Conservation (phyloP, 176 grass and related monocot species). For the Zea mays region DNA sequence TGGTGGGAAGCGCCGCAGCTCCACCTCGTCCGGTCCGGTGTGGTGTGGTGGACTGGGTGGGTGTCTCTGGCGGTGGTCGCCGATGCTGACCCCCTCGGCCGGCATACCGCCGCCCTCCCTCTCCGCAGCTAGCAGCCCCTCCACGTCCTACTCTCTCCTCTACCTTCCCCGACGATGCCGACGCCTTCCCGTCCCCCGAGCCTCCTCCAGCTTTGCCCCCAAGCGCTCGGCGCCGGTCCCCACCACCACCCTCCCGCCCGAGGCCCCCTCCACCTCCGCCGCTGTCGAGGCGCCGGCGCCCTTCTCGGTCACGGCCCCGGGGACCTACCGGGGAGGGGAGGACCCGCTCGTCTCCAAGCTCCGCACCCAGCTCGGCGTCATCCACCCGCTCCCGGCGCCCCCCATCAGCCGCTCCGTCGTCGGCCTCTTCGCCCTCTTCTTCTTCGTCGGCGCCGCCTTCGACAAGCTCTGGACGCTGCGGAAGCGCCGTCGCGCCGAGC, state of each 20-base stretch:
- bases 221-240: neutral
- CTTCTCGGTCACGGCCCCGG: slow-evolving; percentile 41
- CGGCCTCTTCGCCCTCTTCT: slow-evolving; percentile 89
- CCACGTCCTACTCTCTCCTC: neutral
- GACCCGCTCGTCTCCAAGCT: slow-evolving; percentile 94
- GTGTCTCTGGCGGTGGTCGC: neutral
- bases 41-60: too few relatives aligned
- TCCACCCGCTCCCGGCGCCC: slow-evolving; percentile 85
- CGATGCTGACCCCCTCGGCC: slow-evolving; percentile 51
- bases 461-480: slow-evolving; percentile 77
- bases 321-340: slow-evolving; percentile 42
- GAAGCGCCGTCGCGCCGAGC: slow-evolving; percentile 67
- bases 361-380: slow-evolving; percentile 84
- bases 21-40: neutral
- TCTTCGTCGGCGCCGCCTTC: slow-evolving; percentile 90
- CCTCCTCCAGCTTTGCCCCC: slow-evolving; percentile 21
- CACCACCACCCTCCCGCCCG: neutral
- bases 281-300: neutral
- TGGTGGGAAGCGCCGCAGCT: neutral
- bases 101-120: slow-evolving; percentile 33
- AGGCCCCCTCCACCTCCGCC: slow-evolving; percentile 4
- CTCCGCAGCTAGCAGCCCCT: slow-evolving; percentile 24
- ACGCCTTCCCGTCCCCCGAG: slow-evolving; percentile 11
- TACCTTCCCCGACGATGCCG: neutral
- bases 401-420: slow-evolving; percentile 61